These are phyloP conservation scores for Nannizzia gypsea DNA, from an alignment of 2,329 filamentous ascomycete genomes.

Conservation along the genomic window DNA sequence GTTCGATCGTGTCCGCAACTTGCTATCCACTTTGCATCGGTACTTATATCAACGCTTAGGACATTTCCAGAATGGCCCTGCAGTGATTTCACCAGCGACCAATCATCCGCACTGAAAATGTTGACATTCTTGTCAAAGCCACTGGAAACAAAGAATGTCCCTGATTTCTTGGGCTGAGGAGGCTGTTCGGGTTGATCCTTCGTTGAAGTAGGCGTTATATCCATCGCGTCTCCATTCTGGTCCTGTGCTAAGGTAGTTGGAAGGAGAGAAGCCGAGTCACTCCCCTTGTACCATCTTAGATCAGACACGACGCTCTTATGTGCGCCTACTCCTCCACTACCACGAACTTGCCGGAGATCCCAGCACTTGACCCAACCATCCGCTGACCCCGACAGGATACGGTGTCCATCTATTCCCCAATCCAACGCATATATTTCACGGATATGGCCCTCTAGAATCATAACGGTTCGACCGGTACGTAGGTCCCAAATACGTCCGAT, in stretches of 20 bases:
- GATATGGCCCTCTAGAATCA: conserved; percentile 89
- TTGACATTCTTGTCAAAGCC: conserved; percentile 95
- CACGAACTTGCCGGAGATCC: conserved; percentile 83
- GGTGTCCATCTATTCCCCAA: conserved; percentile 82
- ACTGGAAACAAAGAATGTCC: conserved; percentile 80
- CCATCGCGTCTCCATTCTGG: conserved; percentile 38
- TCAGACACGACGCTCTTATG: conserved; percentile 88
- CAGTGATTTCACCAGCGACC: conserved; percentile 76
- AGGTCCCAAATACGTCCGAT: conserved; percentile 94
- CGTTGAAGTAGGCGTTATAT: conserved; percentile 6
- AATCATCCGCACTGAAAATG: conserved; percentile 92
- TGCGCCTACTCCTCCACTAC: conserved; percentile 73
- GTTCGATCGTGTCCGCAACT: conserved; percentile 90
- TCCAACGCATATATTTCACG: conserved; percentile 87
- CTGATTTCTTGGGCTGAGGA: conserved; percentile 65
- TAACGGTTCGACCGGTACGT: conserved; percentile 80
- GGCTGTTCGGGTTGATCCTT: conserved; percentile 17
- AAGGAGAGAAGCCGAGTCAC: conserved; percentile 52
- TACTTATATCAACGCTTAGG: conserved; percentile 76
- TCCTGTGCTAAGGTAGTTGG: conserved; percentile 52
- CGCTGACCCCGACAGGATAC: conserved; percentile 82
- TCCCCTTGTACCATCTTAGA: conserved; percentile 83
- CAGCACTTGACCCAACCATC: conserved; percentile 98
- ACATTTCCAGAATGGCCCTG: conserved; percentile 89
- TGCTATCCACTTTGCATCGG: conserved; percentile 81